Conservation (phyloP, 2,329 filamentous ascomycete genomes). For the Bimuria novae-zelandiae region DNA sequence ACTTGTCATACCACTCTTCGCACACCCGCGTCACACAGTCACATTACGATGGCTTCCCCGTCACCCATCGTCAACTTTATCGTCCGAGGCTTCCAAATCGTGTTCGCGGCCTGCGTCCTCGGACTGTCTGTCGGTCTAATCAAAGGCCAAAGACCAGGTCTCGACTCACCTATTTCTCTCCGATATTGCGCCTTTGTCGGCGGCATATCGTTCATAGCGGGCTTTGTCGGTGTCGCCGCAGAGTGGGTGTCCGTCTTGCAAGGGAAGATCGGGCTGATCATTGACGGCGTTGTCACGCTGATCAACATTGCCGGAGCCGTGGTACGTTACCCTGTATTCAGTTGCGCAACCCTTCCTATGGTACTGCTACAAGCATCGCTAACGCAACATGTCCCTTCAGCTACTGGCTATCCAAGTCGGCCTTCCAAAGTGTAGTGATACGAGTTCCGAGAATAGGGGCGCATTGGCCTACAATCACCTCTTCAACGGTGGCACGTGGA, state of each 20-base stretch:
- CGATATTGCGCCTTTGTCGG: constrained; percentile 19
- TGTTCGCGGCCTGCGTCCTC: constrained; percentile 24
- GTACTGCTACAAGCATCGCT: neutral
- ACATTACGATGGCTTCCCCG: neutral
- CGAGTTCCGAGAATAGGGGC: neutral
- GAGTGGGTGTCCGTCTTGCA: constrained; percentile 18
- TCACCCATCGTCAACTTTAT: constrained; percentile 14
- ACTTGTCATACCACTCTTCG: neutral
- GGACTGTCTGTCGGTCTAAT: constrained; percentile 21
- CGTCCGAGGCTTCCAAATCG: constrained; percentile 20
- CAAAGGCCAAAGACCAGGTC: constrained; percentile 12
- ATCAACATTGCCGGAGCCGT: constrained; percentile 26
- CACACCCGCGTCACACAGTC: neutral
- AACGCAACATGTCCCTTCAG: neutral
- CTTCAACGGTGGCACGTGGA: constrained; percentile 20
- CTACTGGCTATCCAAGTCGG: constrained; percentile 17
- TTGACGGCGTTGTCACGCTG: constrained; percentile 20
- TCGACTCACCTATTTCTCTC: constrained; percentile 8
- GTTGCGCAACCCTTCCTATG: no score
- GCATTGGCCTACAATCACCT: constrained; percentile 16
- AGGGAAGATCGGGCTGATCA: constrained; percentile 19
- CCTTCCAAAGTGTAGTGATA: constrained; percentile 11
- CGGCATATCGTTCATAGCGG: constrained; percentile 17
- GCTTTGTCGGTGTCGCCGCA: constrained; percentile 18
- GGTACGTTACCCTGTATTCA: constrained; percentile 18